Percentiles rank a stretch among this genome's conserved stretches.
phyloP scores from a whole-genome alignment of 768 basidiomycete species.

The Neoboletus subvelutipes region DNA sequence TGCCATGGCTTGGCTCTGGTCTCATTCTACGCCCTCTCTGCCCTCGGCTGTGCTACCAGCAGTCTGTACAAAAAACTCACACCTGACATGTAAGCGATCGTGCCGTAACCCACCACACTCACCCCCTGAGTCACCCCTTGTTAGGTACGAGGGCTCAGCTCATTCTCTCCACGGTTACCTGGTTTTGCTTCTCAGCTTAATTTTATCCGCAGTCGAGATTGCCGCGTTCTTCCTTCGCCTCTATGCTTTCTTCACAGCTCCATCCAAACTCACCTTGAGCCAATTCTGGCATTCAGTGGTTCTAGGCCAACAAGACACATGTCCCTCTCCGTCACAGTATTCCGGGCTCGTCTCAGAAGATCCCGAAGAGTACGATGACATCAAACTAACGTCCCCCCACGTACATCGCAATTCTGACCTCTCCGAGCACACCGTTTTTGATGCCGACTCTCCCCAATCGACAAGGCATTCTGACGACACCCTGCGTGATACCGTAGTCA shows the following conservation, averaged over 20 bases:
- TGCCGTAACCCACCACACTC: constrained; percentile 17
- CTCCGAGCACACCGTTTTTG: constrained; percentile 57
- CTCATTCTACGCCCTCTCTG: constrained; percentile 59
- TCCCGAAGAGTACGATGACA: constrained; percentile 53
- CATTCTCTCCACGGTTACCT: constrained; percentile 68
- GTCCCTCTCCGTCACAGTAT: constrained; percentile 45
- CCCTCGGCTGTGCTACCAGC: constrained; percentile 66
- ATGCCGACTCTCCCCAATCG: constrained; percentile 38
- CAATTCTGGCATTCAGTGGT: constrained; percentile 59
- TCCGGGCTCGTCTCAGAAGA: constrained; percentile 55
- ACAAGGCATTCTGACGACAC: constrained; percentile 58
- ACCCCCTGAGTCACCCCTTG: constrained; percentile 16
- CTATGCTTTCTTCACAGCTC: constrained; percentile 44
- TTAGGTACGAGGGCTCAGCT: constrained; percentile 65
- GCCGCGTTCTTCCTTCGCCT: constrained; percentile 50
- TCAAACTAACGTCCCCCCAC: constrained; percentile 33
- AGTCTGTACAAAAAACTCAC: constrained; percentile 75
- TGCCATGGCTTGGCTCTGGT: constrained; percentile 57
- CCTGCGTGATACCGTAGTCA: constrained; percentile 42
- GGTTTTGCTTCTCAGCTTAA: constrained; percentile 45
- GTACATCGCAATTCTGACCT: constrained; percentile 41
- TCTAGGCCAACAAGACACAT: constrained; percentile 43
- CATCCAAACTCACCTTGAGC: constrained; percentile 45
- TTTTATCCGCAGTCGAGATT: constrained; percentile 55
- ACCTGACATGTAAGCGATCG: constrained; percentile 67